Percentiles rank a stretch among this genome's conserved stretches.
Evolutionary conservation across 495 filamentous ascomycete genomes (phyloP).

Genomic region (Hapsidospora chrysogenum): DNA sequence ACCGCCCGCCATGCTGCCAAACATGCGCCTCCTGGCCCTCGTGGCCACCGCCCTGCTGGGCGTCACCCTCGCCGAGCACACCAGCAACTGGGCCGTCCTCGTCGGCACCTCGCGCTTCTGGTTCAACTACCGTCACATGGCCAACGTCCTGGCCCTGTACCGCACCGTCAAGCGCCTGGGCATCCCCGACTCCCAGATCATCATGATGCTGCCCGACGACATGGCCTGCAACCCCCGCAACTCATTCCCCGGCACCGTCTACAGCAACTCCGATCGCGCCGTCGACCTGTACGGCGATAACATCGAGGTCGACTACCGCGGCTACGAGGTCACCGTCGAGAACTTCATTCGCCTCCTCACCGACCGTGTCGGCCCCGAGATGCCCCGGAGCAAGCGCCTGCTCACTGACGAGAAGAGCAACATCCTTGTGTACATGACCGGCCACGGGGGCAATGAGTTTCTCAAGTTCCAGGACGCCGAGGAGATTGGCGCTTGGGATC

Average conservation of each 20-base stretch:
- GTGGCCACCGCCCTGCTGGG: slow-evolving; percentile 25
- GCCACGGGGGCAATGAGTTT: slow-evolving; percentile 96
- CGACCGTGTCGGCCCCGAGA: slow-evolving; percentile 81
- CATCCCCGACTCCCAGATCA: slow-evolving; percentile 97
- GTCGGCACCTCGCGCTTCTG: slow-evolving; percentile 98
- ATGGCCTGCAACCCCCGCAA: slow-evolving; percentile 99
- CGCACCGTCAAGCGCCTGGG: slow-evolving; percentile 95
- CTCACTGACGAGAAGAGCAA: slow-evolving; percentile 89
- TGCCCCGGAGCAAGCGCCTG: slow-evolving; percentile 81
- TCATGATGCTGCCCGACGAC: slow-evolving; percentile 97
- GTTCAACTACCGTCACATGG: slow-evolving; percentile 99
- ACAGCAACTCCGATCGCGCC: slow-evolving; percentile 91
- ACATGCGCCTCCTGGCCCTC: slow-evolving; percentile 23
- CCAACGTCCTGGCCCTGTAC: slow-evolving; percentile 95
- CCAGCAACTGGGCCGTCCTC: slow-evolving; percentile 96
- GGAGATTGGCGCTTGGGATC: slow-evolving; percentile 90
- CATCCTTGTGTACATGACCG: slow-evolving; percentile 97
- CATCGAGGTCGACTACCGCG: slow-evolving; percentile 96
- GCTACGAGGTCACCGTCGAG: slow-evolving; percentile 97
- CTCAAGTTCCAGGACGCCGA: slow-evolving; percentile 97
- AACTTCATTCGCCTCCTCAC: slow-evolving; percentile 94
- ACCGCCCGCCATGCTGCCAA: slow-evolving; percentile 15
- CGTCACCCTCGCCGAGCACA: slow-evolving; percentile 51
- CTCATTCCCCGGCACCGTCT: slow-evolving; percentile 91
- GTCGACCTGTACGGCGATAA: slow-evolving; percentile 96